A percentile compares a stretch with the other conserved stretches of the same genome.
Conservation (phyloP, 2,329 filamentous ascomycete genomes). For the Nemania diffusa region DNA sequence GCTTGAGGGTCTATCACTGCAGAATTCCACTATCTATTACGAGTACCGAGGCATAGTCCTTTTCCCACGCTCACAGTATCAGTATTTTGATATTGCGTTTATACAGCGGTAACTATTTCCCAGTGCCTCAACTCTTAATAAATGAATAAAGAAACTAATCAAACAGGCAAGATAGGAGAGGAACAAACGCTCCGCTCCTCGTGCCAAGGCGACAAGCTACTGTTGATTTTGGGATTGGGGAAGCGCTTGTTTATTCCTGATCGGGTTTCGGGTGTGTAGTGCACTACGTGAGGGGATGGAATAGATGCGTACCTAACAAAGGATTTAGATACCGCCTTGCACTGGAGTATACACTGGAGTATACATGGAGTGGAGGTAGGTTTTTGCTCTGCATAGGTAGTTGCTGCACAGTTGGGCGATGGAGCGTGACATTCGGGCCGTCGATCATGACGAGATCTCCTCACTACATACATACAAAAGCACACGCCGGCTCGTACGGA, state of each 20-base stretch:
- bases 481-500: conserved; percentile 23
- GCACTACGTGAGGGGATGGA: conserved; percentile 10
- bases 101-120: conserved; percentile 1
- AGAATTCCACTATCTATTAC: background rate
- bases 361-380: too few relatives aligned
- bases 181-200: conserved; percentile 24
- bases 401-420: conserved; percentile 14
- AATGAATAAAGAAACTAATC: background rate
- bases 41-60: background rate
- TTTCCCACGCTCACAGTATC: background rate
- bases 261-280: conserved; percentile 26
- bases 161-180: conserved; percentile 6
- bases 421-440: conserved; percentile 32
- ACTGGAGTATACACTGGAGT: background rate
- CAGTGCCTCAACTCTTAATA: background rate
- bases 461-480: background rate
- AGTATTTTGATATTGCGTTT: background rate
- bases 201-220: conserved; percentile 11
- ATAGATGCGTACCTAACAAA: conserved; percentile 7
- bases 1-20: background rate
- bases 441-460: conserved; percentile 25
- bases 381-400: conserved; percentile 10
- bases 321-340: background rate
- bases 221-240: conserved; percentile 4
- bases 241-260: conserved; percentile 28